These are phyloP conservation scores for Solanum chacoense DNA, from an alignment of 305 asterid genomes.

Conservation along the genomic window DNA sequence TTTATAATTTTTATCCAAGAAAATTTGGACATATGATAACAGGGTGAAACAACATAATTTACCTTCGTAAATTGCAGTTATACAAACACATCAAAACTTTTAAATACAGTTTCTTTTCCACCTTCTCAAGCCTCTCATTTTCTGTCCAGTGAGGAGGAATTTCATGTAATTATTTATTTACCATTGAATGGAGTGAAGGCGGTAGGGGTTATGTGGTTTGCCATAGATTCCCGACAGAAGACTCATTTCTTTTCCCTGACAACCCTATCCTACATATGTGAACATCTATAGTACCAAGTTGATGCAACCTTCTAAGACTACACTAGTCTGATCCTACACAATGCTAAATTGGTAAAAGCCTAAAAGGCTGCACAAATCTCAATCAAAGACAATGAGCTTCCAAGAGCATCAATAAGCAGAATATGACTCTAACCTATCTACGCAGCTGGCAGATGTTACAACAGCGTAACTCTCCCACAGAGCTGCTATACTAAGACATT, in stretches of 20 bases:
- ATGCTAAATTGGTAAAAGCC: neutral
- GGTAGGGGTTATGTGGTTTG: neutral
- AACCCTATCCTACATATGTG: neutral
- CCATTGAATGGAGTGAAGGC: neutral
- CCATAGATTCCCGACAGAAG: neutral
- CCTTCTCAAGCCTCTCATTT: neutral
- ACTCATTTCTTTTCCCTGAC: neutral
- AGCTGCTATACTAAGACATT: neutral
- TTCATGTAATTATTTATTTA: neutral
- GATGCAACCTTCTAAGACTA: neutral
- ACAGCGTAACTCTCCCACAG: neutral
- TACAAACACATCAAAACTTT: neutral
- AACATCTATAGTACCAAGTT: neutral
- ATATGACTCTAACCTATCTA: neutral
- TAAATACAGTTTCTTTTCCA: neutral
- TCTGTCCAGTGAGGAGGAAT: neutral
- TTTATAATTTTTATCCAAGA: neutral
- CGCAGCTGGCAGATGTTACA: neutral
- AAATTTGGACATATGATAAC: neutral
- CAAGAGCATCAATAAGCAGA: neutral
- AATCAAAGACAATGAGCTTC: neutral
- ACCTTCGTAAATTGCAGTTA: neutral
- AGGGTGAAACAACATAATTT: neutral
- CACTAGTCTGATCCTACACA: neutral
- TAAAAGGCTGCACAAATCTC: neutral